Evolutionary conservation across 2,329 filamentous ascomycete genomes (phyloP).

Genomic region (Ophiocordyceps sinensis): DNA sequence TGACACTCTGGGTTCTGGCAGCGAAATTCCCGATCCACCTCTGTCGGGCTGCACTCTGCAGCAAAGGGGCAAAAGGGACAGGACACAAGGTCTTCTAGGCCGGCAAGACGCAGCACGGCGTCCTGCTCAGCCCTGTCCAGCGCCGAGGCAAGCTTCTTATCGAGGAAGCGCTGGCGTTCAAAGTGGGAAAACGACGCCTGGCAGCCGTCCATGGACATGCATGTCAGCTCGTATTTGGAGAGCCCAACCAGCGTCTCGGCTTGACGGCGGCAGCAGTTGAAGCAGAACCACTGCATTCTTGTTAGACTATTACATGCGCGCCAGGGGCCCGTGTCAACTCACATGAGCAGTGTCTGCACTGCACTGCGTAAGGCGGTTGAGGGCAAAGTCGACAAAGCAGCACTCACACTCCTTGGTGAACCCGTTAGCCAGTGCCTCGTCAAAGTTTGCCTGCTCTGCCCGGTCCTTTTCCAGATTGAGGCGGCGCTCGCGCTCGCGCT

Average conservation of each 20-base stretch:
- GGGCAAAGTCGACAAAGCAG: constrained; percentile 53
- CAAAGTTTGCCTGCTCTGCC: constrained; percentile 23
- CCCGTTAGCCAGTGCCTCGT: constrained; percentile 28
- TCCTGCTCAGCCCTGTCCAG: constrained; percentile 60
- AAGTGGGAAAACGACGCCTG: constrained; percentile 39
- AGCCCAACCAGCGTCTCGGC: constrained; percentile 56
- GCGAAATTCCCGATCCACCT: constrained; percentile 56
- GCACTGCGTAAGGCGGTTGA: constrained; percentile 57
- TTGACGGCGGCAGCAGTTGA: constrained; percentile 46
- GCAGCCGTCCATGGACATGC: constrained; percentile 58
- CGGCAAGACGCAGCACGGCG: constrained; percentile 52
- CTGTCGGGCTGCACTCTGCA: constrained; percentile 53
- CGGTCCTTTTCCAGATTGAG: constrained; percentile 16
- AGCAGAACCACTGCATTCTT: constrained; percentile 46
- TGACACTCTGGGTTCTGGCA: constrained; percentile 54
- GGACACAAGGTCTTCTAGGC: constrained; percentile 54
- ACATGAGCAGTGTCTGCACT: constrained; percentile 39
- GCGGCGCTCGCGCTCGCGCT: constrained; percentile 10
- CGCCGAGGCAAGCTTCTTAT: constrained; percentile 41
- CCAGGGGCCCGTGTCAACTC: constrained; percentile 5
- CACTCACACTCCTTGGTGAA: constrained; percentile 54
- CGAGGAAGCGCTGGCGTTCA: constrained; percentile 43
- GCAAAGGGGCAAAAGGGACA: constrained; percentile 79
- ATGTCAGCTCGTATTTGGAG: constrained; percentile 52
- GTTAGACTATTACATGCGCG: constrained; percentile 4